Evolutionary conservation across 2,329 filamentous ascomycete genomes (phyloP), one percentile per base, ranked within the genome.

Genomic region (Elsinoe fawcettii): DNA sequence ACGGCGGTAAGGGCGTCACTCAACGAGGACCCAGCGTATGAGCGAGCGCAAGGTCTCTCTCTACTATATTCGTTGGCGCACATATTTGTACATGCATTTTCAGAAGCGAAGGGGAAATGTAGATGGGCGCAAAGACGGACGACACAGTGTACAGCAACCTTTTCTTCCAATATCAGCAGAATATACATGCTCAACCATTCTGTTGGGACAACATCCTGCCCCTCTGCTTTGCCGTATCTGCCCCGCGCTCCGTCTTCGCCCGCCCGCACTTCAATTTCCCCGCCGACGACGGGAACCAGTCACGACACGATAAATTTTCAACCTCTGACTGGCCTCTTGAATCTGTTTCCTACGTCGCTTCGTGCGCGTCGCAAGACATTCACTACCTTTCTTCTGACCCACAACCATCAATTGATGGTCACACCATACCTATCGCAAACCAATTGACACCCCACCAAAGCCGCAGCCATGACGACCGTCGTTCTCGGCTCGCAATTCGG

Each of bases 401-500:
- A 7, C 12, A 6, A 11, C 25, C 46, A 51, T 51, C 32, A 36
- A 46, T 55, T 51, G 47, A 43, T 55, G 34, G 34, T 58, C 41
- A 34, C 41, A 23, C 4, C 41, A n/a, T 18, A 9, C 37, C 3
- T 51, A 54, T 18, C 5, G 5, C 14, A 47, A 14, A 27, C n/a
- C 12, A 47, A 34, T 18, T 32, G 32, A 32, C 22, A 32, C n/a
- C 32, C 63, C 20, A 30, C 27, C 59, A 60, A n/a, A n/a, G n/a
- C 27, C 57, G 53, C 22, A 23, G 63, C 51, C 60, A 70, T 70
- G 69, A 77, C 79, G 57, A 82, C 80, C 46, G 76, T 82, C 59
- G 77, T 82, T 63, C 75, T 83, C 62, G 81, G 81, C 59, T 74
- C 78, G 65, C 80, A 83, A 71, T 84, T 80, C 76, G 81, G 80